Base-by-base conservation (phyloP, 305 asterid species). In the Ajuga reptans region DNA sequence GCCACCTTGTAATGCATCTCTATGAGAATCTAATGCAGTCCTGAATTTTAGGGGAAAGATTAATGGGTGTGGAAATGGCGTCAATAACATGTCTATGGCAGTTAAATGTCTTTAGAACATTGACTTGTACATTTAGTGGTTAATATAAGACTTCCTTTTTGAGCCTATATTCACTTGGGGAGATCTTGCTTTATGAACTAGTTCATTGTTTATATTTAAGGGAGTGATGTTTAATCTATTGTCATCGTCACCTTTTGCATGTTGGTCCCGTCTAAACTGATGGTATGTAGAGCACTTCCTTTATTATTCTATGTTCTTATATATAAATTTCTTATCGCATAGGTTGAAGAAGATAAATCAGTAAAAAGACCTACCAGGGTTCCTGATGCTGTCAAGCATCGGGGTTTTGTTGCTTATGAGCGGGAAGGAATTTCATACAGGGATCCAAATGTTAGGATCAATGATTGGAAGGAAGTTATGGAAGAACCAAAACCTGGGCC, bases 391-490 rank as follows among this genome's bases (percentile, higher is more conserved):
- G 83, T 80, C 71, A 91, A 94, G 82, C 85, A 83, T 72, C 79
- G 98, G 51, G 99, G 99, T 53, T 94, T 94, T 77, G 90, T 89
- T 51, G 88, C 91, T 54, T 94, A 94, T 52, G 97, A 89, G 80
- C 86, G 98, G 4, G 91, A 94, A 80, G 84, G 99, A 7, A 76
- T 94, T 60, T 85, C 89, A 8, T 94, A 86, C 75, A 84, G 99
- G 77, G 98, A 94, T 69, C 95, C 99, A 5, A 74, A 64, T 77
- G 81, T 78, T 74, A 89, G 98, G 53, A 82, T 91, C 64, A 81
- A 73, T 43, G 99, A 94, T 74, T 94, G 99, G 99, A 84, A 85
- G 33, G 98, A 94, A 81, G 99, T 94, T 53, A 87, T 85, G 89
- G 96, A 82, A 78, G 93, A 85, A 61, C 49, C 80, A 14, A 86